Evolutionary conservation across 23 red algal genomes (phyloP), one percentile per base, ranked within the genome.

Genomic region (Gracilaria caudata): DNA sequence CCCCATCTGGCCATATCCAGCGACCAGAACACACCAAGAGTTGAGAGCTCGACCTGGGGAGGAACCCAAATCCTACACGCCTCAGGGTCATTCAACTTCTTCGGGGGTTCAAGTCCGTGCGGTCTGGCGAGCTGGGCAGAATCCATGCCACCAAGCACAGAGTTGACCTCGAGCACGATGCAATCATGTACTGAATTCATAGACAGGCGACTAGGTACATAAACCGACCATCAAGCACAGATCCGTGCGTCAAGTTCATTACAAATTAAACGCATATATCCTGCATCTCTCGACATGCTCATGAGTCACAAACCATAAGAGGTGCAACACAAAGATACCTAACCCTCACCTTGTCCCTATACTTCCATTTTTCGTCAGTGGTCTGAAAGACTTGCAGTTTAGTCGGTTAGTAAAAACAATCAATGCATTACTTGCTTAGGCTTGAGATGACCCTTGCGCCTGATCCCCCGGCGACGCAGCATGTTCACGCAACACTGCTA

Each of bases 401-500:
- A 75, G 70, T 75, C 70, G 70, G 70, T 75, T 75, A 75, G 70
- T 75, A 47, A 47, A 75, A 75, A 49, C 70, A 75, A 47, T 75
- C 70, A 75, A 47, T 47, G 61, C 61, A 66, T 36, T 36, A 66
- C 61, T 8, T 36, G 61, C 30, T 37, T 36, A 35, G 14, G 61
- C 61, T 36, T 66, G 61, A 12, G 61, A 29, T 4, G 61, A 33
- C 0, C 77, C 56, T 60, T 78, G 37, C 40, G 85, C 32, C 85
- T 89, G 85, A n/a, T 68, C 85, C 35, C 70, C 84, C 7, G 87
- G 34, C 19, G 72, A 24, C 39, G 90, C 79, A 1, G 90, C 73
- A 64, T 99, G 97, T 66, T 93, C 86, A 66, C 84, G 64, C 25
- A 99, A 61, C 0, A 95, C 97, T 14, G 81, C 49, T 20, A 99